A percentile compares a stretch with the other conserved stretches of the same genome.
Evolutionary conservation across 495 filamentous ascomycete genomes (phyloP).

Genomic region (Neurospora terricola): DNA sequence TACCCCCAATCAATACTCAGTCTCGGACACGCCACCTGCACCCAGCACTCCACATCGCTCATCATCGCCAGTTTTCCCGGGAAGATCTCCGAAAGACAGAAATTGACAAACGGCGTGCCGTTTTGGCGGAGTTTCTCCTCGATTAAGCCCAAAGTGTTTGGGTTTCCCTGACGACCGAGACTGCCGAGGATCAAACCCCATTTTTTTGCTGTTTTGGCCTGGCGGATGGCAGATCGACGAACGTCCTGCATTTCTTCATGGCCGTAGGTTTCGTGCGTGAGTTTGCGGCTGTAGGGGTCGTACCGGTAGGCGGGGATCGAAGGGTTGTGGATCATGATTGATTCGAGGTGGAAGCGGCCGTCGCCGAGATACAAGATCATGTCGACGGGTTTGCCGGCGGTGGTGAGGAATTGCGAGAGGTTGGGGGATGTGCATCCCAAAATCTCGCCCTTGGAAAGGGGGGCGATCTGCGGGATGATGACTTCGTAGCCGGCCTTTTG

Average conservation of each 20-base stretch:
- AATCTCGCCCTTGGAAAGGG: constrained; percentile 87
- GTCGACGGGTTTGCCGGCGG: constrained; percentile 47
- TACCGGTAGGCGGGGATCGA: constrained; percentile 85
- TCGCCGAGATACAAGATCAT: constrained; percentile 89
- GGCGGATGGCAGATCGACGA: constrained; percentile 63
- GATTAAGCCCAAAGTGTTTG: constrained; percentile 79
- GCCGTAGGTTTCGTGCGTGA: constrained; percentile 82
- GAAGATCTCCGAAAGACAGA: constrained; percentile 89
- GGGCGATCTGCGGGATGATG: constrained; percentile 84
- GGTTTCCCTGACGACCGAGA: constrained; percentile 89
- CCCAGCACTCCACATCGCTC: constrained; percentile 90
- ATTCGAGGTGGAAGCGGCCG: constrained; percentile 93
- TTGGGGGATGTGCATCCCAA: constrained; percentile 88
- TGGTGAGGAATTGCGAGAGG: constrained; percentile 33
- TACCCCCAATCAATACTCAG: constrained; percentile 99
- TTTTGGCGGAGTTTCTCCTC: constrained; percentile 58
- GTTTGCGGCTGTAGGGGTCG: constrained; percentile 85
- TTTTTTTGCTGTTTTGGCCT: constrained; percentile 65
- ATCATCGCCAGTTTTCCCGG: constrained; percentile 89
- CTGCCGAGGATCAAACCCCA: constrained; percentile 94
- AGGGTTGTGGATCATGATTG: constrained; percentile 97
- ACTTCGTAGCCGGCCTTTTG: constrained; percentile 75
- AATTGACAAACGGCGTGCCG: constrained; percentile 68
- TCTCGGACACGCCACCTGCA: constrained; percentile 91
- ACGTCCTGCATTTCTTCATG: constrained; percentile 82